Conservation (phyloP, 495 filamentous ascomycete species). For the Poronia punctata region DNA sequence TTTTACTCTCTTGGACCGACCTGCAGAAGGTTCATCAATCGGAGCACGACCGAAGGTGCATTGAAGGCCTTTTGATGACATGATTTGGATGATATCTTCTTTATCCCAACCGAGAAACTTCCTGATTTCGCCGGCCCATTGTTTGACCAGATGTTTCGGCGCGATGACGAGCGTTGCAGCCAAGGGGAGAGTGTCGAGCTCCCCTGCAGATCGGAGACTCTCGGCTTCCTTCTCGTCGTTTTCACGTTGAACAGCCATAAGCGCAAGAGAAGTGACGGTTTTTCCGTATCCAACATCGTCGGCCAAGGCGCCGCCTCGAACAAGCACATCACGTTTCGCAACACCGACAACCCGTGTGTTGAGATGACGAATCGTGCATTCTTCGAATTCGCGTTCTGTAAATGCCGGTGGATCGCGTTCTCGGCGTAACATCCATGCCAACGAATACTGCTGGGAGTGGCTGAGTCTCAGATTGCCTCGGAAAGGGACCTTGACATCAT, state of each 20-base stretch:
- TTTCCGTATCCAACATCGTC: constrained; percentile 81
- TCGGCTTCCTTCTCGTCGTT: constrained; percentile 18
- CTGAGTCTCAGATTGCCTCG: constrained; percentile 6
- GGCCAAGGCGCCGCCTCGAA: constrained; percentile 65
- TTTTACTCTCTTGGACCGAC: not conserved
- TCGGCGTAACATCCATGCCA: constrained; percentile 58
- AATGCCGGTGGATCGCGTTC: constrained; percentile 49
- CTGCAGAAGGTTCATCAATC: not conserved
- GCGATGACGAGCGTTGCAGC: constrained; percentile 66
- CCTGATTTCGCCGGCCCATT: constrained; percentile 58
- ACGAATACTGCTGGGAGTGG: constrained; percentile 20
- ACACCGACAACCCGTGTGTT: constrained; percentile 56
- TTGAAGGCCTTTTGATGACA: constrained; percentile 20
- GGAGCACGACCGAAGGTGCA: constrained; percentile 3
- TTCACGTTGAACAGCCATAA: constrained; percentile 47
- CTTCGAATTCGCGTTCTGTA: constrained; percentile 60
- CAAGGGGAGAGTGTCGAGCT: constrained; percentile 20
- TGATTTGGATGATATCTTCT: constrained; percentile 40
- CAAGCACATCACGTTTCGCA: constrained; percentile 40
- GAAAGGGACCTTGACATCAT: not conserved
- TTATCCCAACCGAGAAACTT: constrained; percentile 43
- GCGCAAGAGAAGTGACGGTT: constrained; percentile 62
- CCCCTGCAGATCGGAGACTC: constrained; percentile 3
- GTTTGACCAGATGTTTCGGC: constrained; percentile 53
- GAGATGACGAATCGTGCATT: constrained; percentile 50